Percentiles rank a stretch among this genome's conserved stretches.
These are phyloP conservation scores for Pestalotiopsis sp. DNA, from an alignment of 2,329 filamentous ascomycete genomes.

Conservation along the genomic window DNA sequence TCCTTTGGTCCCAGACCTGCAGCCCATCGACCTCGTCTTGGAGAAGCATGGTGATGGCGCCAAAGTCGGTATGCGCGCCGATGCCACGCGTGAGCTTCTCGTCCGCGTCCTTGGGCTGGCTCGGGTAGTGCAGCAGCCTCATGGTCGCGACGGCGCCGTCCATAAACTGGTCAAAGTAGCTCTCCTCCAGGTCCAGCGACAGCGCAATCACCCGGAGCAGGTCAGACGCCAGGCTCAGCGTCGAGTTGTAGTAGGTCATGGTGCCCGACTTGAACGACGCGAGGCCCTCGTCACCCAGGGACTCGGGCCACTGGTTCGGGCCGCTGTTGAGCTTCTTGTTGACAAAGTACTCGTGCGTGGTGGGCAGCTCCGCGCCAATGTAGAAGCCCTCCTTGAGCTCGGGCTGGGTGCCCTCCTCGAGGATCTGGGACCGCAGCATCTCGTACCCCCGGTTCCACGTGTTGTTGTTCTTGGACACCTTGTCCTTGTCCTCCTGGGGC, in stretches of 20 bases:
- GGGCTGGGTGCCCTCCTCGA: conserved; percentile 19
- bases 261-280: conserved; percentile 20
- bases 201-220: conserved; percentile 8
- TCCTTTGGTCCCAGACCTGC: conserved; percentile 22
- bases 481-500: conserved; percentile 11
- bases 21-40: conserved; percentile 26
- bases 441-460: conserved; percentile 15
- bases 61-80: conserved; percentile 28
- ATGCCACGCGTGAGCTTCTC: conserved; percentile 32
- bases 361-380: conserved; percentile 8
- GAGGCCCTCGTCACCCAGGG: conserved; percentile 29
- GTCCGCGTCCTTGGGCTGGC: conserved; percentile 7
- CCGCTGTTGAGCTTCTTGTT: conserved; percentile 32
- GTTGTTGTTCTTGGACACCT: conserved; percentile 10
- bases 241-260: conserved; percentile 11
- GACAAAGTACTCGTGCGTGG: conserved; percentile 36
- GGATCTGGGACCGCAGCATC: conserved; percentile 11
- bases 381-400: conserved; percentile 18
- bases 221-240: conserved; percentile 1
- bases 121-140: conserved; percentile 11
- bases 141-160: conserved; percentile 26
- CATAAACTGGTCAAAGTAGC: conserved; percentile 8
- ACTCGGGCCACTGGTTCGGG: conserved; percentile 19
- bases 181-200: conserved; percentile 11
- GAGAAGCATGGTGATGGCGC: conserved; percentile 28